Evolutionary conservation across 768 basidiomycete genomes (phyloP).

Genomic region (Lactifluus echinatus): DNA sequence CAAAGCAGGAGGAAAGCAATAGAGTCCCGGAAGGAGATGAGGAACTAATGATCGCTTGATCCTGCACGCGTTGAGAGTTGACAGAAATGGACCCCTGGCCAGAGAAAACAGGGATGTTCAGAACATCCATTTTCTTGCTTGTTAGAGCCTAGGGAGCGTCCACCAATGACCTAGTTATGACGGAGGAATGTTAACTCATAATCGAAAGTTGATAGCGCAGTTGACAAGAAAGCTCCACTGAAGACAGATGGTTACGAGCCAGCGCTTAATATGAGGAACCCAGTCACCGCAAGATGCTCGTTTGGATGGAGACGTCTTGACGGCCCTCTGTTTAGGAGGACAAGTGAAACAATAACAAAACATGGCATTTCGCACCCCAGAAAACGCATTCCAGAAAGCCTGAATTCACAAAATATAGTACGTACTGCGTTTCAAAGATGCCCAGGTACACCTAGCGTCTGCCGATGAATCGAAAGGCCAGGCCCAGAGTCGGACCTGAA

Average conservation of each 20-base stretch:
- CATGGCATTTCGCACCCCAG: not conserved
- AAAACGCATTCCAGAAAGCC: not conserved
- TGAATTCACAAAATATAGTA: not conserved
- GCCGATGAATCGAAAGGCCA: not conserved
- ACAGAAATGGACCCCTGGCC: constrained; percentile 43
- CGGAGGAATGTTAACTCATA: not conserved
- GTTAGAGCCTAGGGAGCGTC: not conserved
- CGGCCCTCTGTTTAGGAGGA: not conserved
- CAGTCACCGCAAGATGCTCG: no score
- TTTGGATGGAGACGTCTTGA: not conserved
- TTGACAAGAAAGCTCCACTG: not conserved
- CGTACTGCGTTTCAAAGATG: not conserved
- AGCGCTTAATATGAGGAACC: not conserved
- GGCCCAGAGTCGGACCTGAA: not conserved
- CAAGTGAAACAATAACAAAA: not conserved
- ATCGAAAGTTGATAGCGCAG: not conserved
- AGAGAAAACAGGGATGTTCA: constrained; percentile 43
- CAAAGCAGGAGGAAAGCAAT: constrained; percentile 43
- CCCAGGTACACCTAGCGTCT: not conserved
- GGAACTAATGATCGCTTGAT: constrained; percentile 36
- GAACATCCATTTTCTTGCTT: not conserved
- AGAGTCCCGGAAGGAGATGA: constrained; percentile 34
- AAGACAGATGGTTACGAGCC: not conserved
- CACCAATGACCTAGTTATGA: not conserved
- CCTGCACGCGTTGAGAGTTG: constrained; percentile 27